These are phyloP conservation scores for Lentithecium fluviatile DNA, from an alignment of 495 filamentous ascomycete species.

Conservation along the genomic window DNA sequence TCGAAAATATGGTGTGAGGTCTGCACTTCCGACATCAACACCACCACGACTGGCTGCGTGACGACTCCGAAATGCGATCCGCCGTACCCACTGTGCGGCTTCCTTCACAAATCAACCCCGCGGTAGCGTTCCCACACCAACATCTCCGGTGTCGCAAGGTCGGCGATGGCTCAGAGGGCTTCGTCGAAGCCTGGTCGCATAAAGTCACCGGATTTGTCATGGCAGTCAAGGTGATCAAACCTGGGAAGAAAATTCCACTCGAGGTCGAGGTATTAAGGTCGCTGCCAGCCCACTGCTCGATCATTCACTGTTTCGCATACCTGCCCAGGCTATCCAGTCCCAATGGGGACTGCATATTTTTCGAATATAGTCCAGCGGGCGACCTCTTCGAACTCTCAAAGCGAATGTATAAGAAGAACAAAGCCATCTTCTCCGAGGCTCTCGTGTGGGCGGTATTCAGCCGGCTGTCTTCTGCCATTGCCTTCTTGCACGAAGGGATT, in stretches of 20 bases:
- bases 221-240: background rate
- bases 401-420: background rate
- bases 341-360: background rate
- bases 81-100: no score
- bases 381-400: background rate
- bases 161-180: background rate
- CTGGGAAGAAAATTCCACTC: background rate
- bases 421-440: slow-evolving; percentile 1
- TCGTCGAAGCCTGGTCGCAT: background rate
- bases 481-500: slow-evolving; percentile 22
- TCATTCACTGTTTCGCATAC: background rate
- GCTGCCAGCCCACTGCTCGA: background rate
- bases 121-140: background rate
- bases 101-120: background rate
- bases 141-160: background rate
- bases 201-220: background rate
- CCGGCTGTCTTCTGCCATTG: slow-evolving; percentile 16
- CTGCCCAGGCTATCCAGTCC: background rate
- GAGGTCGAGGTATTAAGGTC: background rate
- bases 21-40: no score
- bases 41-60: no score
- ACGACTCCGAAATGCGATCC: no score
- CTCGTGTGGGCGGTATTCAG: slow-evolving; percentile 14
- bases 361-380: background rate
- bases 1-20: no score